Conservation (phyloP, 2,329 filamentous ascomycete genomes). For the Periconia sp. region DNA sequence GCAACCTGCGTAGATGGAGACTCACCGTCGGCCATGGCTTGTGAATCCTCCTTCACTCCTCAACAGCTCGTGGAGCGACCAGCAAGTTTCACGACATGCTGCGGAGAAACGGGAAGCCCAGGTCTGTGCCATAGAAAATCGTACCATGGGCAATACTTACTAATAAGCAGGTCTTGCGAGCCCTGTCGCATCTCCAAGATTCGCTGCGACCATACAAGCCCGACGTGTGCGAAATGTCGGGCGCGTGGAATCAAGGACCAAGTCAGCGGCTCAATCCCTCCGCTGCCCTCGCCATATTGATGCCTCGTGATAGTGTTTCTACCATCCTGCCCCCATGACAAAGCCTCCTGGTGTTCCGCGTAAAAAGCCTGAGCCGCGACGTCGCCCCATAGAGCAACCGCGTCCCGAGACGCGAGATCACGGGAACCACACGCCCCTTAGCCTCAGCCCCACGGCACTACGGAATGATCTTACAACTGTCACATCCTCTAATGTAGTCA, state of each 20-base stretch:
- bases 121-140: conserved; percentile 22
- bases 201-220: conserved; percentile 41
- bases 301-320: conserved; percentile 36
- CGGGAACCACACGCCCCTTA: conserved; percentile 27
- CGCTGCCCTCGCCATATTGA: conserved; percentile 9
- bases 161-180: conserved; percentile 35
- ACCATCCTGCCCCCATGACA: conserved; percentile 46
- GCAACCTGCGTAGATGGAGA: conserved; percentile 7
- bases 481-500: conserved; percentile 9
- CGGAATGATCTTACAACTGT: conserved; percentile 27
- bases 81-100: conserved; percentile 37
- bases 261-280: conserved; percentile 23
- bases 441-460: conserved; percentile 34
- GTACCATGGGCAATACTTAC: conserved; percentile 20
- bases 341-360: conserved; percentile 42
- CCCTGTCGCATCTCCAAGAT: conserved; percentile 46
- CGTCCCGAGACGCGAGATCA: conserved; percentile 20
- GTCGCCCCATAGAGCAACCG: conserved; percentile 27
- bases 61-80: conserved; percentile 1
- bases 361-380: conserved; percentile 41
- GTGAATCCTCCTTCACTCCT: neutral
- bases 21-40: neutral
- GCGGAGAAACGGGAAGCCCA: conserved; percentile 44
- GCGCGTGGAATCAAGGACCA: conserved; percentile 39
- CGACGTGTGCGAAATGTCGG: conserved; percentile 42